Percentiles rank a stretch among this genome's conserved stretches.
Evolutionary conservation across 495 filamentous ascomycete species (phyloP).

Genomic region (Cudoniella acicularis): DNA sequence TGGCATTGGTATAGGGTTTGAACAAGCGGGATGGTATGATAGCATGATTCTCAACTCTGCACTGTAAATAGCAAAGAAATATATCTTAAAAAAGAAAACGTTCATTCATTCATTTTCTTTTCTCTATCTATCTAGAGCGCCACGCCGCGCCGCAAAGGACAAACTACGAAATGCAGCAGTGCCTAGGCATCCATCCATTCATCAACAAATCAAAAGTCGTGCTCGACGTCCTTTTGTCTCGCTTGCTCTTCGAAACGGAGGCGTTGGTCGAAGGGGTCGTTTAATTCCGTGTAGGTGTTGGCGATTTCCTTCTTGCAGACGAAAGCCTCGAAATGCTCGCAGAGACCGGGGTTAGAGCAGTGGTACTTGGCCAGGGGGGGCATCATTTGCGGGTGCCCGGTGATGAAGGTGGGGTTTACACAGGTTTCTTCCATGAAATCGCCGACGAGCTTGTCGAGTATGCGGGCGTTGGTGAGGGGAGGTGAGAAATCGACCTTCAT

Average conservation of each 20-base stretch:
- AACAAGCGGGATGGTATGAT: not conserved
- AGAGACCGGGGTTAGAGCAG: slow-evolving; percentile 74
- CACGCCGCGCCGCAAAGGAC: too few species aligned
- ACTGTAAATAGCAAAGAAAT: not conserved
- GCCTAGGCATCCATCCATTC: too few species aligned
- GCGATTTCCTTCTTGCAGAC: slow-evolving; percentile 96
- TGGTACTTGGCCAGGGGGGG: slow-evolving; percentile 95
- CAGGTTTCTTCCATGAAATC: slow-evolving; percentile 94
- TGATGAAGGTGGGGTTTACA: slow-evolving; percentile 95
- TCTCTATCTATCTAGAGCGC: too few species aligned
- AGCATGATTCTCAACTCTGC: slow-evolving; percentile 1
- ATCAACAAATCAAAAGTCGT: too few species aligned
- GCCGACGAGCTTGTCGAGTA: slow-evolving; percentile 95
- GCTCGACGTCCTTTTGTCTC: slow-evolving; percentile 90
- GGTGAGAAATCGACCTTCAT: slow-evolving; percentile 85
- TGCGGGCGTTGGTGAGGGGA: slow-evolving; percentile 90
- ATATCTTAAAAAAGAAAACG: not conserved
- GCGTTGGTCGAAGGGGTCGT: slow-evolving; percentile 93
- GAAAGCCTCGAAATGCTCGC: slow-evolving; percentile 96
- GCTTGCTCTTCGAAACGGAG: slow-evolving; percentile 96
- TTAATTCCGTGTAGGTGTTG: slow-evolving; percentile 97
- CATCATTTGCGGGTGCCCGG: slow-evolving; percentile 94
- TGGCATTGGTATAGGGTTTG: not conserved
- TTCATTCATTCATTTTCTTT: too few species aligned
- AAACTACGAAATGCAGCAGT: slow-evolving; percentile 71